Evolutionary conservation across 2,329 filamentous ascomycete species (phyloP).

Genomic region (Botryotinia calthae): DNA sequence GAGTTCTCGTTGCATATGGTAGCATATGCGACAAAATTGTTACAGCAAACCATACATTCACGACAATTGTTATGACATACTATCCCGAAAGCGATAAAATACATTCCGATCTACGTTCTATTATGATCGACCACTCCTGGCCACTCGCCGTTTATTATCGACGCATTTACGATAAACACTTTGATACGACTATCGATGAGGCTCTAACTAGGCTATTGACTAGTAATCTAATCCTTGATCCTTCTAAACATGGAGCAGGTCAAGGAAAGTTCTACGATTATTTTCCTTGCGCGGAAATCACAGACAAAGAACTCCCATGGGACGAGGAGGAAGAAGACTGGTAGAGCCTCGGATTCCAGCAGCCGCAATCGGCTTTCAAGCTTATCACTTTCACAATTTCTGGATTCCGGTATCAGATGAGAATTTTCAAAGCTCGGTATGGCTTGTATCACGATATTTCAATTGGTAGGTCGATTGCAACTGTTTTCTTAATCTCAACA

Average conservation of each 20-base stretch:
- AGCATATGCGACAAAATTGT: background rate
- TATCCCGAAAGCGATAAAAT: too few species aligned
- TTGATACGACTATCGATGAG: accelerated
- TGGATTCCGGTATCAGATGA: background rate
- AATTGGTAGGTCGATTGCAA: background rate
- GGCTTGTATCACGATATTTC: background rate
- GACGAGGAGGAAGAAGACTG: background rate
- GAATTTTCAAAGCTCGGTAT: background rate
- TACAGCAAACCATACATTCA: too few species aligned
- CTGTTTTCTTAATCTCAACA: too few species aligned
- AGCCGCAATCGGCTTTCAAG: background rate
- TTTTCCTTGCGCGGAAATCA: background rate
- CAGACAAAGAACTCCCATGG: background rate
- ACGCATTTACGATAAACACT: accelerated
- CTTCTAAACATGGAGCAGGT: background rate
- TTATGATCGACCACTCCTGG: accelerated
- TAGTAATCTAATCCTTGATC: background rate
- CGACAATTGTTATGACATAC: too few species aligned
- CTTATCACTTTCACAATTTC: background rate
- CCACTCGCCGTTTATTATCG: background rate
- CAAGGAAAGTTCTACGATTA: background rate
- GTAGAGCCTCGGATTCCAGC: background rate
- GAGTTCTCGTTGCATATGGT: background rate
- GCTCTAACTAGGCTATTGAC: accelerated
- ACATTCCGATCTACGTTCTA: accelerated